These are phyloP conservation scores for Hymenoscyphus scutula DNA, from an alignment of 2,329 filamentous ascomycete genomes.

Conservation along the genomic window DNA sequence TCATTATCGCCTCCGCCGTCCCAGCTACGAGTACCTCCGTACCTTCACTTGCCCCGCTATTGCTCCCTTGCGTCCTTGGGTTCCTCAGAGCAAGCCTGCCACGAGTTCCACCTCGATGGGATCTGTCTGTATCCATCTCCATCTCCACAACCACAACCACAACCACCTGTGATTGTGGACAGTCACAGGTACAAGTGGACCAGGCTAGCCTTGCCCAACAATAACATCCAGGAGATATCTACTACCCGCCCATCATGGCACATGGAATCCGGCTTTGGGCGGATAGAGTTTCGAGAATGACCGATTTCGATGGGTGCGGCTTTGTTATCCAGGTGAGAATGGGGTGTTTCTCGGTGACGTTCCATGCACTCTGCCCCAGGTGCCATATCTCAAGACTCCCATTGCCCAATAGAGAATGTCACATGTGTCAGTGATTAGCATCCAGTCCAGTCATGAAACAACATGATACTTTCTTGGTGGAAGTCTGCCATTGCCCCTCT, in stretches of 20 bases:
- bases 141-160: not conserved
- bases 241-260: not conserved
- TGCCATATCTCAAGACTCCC: not conserved
- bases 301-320: not conserved
- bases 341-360: conserved; percentile 16
- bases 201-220: not conserved
- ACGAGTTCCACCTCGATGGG: not conserved
- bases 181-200: not conserved
- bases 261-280: not conserved
- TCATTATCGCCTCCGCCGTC: not conserved
- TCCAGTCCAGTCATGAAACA: conserved; percentile 6
- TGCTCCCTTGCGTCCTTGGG: not conserved
- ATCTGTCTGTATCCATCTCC: too few relatives aligned
- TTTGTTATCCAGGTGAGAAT: conserved; percentile 12
- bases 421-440: conserved; percentile 11
- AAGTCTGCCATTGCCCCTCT: conserved; percentile 8
- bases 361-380: conserved; percentile 13
- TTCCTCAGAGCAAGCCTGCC: not conserved
- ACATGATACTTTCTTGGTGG: not conserved
- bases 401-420: conserved; percentile 14
- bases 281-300: not conserved
- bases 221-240: too few relatives aligned
- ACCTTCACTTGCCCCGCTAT: not conserved
- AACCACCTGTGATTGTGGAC: too few relatives aligned
- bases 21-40: too few relatives aligned